Conservation (phyloP, 768 basidiomycete genomes). For the Kwoniella sp. region DNA sequence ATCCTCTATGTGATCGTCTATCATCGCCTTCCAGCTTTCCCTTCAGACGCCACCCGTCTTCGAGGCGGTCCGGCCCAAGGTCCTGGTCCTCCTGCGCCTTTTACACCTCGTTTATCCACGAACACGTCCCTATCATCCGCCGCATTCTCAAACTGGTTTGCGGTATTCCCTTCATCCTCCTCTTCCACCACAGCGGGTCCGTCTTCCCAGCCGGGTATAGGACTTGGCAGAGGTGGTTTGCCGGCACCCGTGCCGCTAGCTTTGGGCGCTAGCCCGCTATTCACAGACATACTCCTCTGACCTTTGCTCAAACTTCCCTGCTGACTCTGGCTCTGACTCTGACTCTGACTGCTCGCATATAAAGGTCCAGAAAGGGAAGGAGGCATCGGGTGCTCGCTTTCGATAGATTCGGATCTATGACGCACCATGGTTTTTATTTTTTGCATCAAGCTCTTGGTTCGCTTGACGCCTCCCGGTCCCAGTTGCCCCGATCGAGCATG, state of each 20-base stretch:
- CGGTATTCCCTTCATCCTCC: constrained; percentile 30
- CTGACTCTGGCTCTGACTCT: background rate
- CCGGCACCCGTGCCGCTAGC: background rate
- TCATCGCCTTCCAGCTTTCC: constrained; percentile 17
- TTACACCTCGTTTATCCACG: background rate
- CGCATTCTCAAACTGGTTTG: constrained; percentile 12
- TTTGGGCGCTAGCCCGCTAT: constrained; percentile 1
- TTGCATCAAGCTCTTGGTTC: constrained; percentile 56
- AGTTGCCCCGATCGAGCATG: constrained; percentile 6
- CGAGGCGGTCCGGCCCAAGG: background rate
- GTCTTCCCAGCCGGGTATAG: constrained; percentile 28
- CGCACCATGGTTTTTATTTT: constrained; percentile 56
- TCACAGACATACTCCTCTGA: constrained; percentile 22
- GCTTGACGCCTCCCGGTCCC: constrained; percentile 45
- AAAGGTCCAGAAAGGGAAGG: background rate
- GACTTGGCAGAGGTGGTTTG: constrained; percentile 8
- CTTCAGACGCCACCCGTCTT: constrained; percentile 27
- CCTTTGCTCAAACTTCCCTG: constrained; percentile 6
- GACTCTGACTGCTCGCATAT: background rate
- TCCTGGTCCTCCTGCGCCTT: background rate
- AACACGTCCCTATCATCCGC: constrained; percentile 27
- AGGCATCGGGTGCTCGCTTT: constrained; percentile 15
- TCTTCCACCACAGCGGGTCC: constrained; percentile 23
- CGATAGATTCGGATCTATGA: constrained; percentile 43
- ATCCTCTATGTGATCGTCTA: background rate